A percentile compares a stretch with the other conserved stretches of the same genome.
Evolutionary conservation across 2,329 filamentous ascomycete genomes (phyloP).

Genomic region (Parastagonospora nodorum): DNA sequence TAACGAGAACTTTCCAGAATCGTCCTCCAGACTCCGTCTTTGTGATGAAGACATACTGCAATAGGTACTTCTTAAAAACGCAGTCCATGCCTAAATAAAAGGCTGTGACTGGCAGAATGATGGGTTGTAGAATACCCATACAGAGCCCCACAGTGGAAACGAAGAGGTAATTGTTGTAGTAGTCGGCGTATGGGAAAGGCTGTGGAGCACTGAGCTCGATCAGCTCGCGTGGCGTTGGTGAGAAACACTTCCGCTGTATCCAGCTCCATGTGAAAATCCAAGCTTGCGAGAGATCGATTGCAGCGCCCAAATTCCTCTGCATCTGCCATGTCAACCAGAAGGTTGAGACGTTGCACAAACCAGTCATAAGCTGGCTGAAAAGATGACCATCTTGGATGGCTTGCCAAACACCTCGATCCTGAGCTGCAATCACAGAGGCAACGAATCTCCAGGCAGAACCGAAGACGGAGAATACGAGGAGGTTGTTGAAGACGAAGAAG

Average conservation of each 20-base stretch:
- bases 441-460: slow-evolving; percentile 83
- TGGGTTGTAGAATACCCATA: slow-evolving; percentile 82
- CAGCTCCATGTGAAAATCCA: slow-evolving; percentile 81
- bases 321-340: slow-evolving; percentile 92
- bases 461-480: slow-evolving; percentile 91
- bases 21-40: slow-evolving; percentile 94
- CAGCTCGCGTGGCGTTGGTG: slow-evolving; percentile 84
- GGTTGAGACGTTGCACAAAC: slow-evolving; percentile 78
- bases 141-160: slow-evolving; percentile 86
- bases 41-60: slow-evolving; percentile 85
- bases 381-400: slow-evolving; percentile 70
- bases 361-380: slow-evolving; percentile 68
- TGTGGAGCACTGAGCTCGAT: slow-evolving; percentile 93
- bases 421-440: slow-evolving; percentile 63
- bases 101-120: slow-evolving; percentile 83
- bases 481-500: slow-evolving; percentile 98
- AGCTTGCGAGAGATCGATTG: slow-evolving; percentile 85
- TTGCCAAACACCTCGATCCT: slow-evolving; percentile 64
- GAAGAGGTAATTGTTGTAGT: slow-evolving; percentile 97
- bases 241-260: slow-evolving; percentile 77
- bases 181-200: slow-evolving; percentile 89
- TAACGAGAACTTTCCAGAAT: slow-evolving; percentile 90
- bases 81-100: slow-evolving; percentile 87
- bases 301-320: slow-evolving; percentile 82
- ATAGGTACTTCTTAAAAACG: slow-evolving; percentile 90